These are phyloP conservation scores for Trichophyton schoenleinii DNA, from an alignment of 2,329 filamentous ascomycete species.

Conservation along the genomic window DNA sequence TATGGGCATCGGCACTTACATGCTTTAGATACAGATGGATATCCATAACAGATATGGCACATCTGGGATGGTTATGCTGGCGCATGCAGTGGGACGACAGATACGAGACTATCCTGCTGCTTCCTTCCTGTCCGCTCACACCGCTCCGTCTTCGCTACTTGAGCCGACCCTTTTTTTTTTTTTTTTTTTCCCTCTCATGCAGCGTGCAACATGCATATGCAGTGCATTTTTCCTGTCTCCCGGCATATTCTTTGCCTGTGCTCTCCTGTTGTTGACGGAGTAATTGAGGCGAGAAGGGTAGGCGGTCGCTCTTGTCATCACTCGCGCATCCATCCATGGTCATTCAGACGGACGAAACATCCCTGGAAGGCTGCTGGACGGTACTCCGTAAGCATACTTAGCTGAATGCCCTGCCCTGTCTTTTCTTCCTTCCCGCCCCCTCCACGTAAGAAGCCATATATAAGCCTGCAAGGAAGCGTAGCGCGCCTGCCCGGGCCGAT, in stretches of 20 bases:
- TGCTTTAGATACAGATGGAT: not conserved
- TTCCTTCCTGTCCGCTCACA: not conserved
- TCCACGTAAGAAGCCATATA: not conserved
- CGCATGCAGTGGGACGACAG: slow-evolving; percentile 3
- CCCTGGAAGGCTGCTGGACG: not conserved
- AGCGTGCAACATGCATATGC: slow-evolving; percentile 2
- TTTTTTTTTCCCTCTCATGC: not conserved
- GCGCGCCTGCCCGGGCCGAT: not conserved
- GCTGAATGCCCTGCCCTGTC: not conserved
- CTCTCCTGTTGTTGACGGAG: too few relatives aligned
- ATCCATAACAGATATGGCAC: not conserved
- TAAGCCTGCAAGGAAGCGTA: not conserved
- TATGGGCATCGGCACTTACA: not conserved
- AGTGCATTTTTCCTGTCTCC: not conserved
- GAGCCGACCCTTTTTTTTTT: not conserved
- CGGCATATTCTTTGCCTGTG: not conserved
- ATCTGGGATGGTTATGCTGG: not conserved
- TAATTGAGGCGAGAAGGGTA: too few relatives aligned
- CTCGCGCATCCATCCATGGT: not conserved
- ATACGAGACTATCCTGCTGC: not conserved
- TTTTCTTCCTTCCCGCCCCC: not conserved
- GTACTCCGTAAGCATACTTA: too few relatives aligned
- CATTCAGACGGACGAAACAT: not conserved
- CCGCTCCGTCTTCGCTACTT: not conserved
- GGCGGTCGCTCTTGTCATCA: not conserved